A percentile compares a stretch with the other conserved stretches of the same genome.
phyloP scores from a whole-genome alignment of 169 alveolate genomes.

The Plasmodium blacklocki region DNA sequence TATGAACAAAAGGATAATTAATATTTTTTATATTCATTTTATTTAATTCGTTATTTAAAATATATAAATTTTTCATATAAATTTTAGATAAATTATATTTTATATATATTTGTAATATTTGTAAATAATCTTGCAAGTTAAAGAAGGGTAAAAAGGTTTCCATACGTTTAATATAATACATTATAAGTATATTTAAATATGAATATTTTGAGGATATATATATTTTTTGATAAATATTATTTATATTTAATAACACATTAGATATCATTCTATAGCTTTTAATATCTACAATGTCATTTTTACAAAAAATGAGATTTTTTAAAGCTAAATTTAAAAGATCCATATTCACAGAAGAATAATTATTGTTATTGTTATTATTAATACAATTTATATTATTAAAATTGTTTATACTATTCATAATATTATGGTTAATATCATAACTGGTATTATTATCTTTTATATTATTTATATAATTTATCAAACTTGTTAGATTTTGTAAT shows the following conservation, averaged over 20 bases:
- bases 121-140: constrained; percentile 23
- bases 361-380: constrained; percentile 36
- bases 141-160: constrained; percentile 42
- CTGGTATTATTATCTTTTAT: background rate
- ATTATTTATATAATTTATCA: constrained; percentile 12
- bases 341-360: constrained; percentile 2
- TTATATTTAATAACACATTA: constrained; percentile 19
- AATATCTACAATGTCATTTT: constrained; percentile 51
- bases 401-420: too few species aligned
- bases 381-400: too few species aligned
- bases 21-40: constrained; percentile 38
- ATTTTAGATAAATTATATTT: constrained; percentile 47
- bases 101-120: constrained; percentile 44
- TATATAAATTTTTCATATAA: constrained; percentile 33
- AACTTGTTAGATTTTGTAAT: constrained; percentile 13
- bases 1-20: constrained; percentile 25
- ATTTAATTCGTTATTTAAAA: constrained; percentile 46
- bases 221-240: constrained; percentile 50
- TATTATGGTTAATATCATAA: too few species aligned
- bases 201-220: constrained; percentile 65
- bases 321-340: constrained; percentile 24
- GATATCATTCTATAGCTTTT: constrained; percentile 34
- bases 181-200: constrained; percentile 63
- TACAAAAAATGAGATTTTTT: constrained; percentile 56
- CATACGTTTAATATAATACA: constrained; percentile 37